Evolutionary conservation across 495 filamentous ascomycete genomes (phyloP).

Genomic region (Tuber calosporum): DNA sequence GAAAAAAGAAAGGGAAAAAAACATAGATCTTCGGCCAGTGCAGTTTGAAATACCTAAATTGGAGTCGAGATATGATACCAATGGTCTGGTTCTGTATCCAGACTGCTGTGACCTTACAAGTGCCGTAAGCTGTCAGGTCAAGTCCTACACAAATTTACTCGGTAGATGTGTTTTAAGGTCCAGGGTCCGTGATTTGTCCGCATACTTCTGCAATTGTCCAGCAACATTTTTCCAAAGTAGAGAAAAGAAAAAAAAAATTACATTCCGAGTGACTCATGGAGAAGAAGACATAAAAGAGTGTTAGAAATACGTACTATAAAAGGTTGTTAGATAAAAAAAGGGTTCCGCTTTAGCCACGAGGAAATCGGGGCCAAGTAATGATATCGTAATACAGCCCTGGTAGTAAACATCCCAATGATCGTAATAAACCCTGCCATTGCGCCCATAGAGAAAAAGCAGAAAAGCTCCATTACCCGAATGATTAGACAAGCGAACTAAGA

Average conservation of each 20-base stretch:
- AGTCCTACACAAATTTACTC: not conserved
- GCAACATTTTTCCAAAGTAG: not conserved
- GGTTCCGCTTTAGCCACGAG: not conserved
- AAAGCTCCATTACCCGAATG: not conserved
- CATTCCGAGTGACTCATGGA: not conserved
- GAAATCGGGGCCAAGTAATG: not conserved
- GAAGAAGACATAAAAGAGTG: not conserved
- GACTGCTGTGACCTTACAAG: not conserved
- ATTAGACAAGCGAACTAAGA: not conserved
- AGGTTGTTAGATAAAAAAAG: not conserved
- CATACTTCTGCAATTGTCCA: not conserved
- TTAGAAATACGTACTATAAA: not conserved
- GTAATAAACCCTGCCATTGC: not conserved
- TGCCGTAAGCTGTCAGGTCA: not conserved
- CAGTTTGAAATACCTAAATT: not conserved
- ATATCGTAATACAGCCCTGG: not conserved
- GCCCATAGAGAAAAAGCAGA: not conserved
- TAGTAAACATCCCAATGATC: not conserved
- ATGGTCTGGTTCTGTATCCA: not conserved
- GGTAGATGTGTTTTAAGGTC: not conserved
- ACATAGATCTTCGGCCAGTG: not conserved
- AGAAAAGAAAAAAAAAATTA: not conserved
- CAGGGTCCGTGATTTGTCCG: not conserved
- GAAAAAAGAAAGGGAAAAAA: not conserved
- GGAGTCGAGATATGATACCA: not conserved